A percentile compares a stretch with the other conserved stretches of the same genome.
Evolutionary conservation across 352 stramenopile species (phyloP).

Genomic region (Pythium aquatile): DNA sequence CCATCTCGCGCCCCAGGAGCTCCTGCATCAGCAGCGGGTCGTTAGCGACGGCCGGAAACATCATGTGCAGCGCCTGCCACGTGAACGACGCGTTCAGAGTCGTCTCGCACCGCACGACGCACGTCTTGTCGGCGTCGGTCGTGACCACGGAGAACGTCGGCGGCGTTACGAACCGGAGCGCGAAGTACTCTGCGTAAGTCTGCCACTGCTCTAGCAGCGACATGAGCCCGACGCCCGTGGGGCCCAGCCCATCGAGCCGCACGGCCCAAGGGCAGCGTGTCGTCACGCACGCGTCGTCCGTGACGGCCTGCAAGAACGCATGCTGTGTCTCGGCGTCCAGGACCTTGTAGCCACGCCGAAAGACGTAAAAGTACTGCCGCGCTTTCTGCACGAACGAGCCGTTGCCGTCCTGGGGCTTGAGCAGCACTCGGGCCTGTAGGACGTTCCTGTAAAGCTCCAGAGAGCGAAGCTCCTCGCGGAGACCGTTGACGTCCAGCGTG

Average conservation of each 20-base stretch:
- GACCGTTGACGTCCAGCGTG: neutral
- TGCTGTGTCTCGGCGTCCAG: neutral
- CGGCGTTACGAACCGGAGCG: constrained; percentile 3
- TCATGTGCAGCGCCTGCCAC: too few species aligned
- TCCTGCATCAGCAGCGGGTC: too few species aligned
- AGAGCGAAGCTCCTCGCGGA: neutral
- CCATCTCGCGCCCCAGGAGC: too few species aligned
- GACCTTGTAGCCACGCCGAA: constrained; percentile 3
- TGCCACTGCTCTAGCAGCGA: constrained; percentile 25
- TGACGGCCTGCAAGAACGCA: neutral
- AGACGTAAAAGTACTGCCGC: constrained; percentile 6
- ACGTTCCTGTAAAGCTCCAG: neutral
- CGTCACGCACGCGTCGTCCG: neutral
- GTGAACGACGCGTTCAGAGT: neutral
- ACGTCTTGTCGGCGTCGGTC: neutral
- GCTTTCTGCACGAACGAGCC: neutral
- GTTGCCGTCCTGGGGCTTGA: neutral
- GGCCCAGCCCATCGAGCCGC: neutral
- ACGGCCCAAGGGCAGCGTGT: too few species aligned
- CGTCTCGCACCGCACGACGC: constrained; percentile 8
- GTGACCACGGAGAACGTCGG: neutral
- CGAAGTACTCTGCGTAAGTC: constrained; percentile 24
- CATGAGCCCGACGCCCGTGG: constrained; percentile 9
- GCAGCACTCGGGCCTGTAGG: neutral
- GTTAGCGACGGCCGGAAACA: too few species aligned